Conservation (phyloP, 306 rosid genomes). For the Echinosophora koreensis region DNA sequence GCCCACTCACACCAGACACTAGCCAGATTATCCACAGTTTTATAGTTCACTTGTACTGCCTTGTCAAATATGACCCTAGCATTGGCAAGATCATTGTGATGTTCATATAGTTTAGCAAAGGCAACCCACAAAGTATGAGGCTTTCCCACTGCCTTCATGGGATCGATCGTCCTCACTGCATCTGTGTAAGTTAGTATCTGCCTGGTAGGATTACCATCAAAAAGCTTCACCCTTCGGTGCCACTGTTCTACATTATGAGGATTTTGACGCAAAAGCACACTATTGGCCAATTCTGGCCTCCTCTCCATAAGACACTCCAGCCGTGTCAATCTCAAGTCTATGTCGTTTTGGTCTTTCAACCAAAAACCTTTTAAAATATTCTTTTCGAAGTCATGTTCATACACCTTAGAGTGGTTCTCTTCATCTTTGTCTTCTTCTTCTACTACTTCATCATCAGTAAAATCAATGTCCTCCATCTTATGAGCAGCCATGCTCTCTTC, state of each 20-base stretch:
- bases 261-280: conserved; percentile 89
- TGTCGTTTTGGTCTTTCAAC: conserved; percentile 81
- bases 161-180: conserved; percentile 94
- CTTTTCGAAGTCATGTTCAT: conserved; percentile 74
- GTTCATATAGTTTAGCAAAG: conserved; percentile 85
- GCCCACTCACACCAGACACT: conserved; percentile 99
- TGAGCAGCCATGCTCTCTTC: conserved; percentile 90
- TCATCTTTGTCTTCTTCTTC: conserved; percentile 52
- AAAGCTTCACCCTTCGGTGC: conserved; percentile 95
- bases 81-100: conserved; percentile 78
- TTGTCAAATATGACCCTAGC: conserved; percentile 93
- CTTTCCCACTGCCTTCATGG: conserved; percentile 96
- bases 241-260: conserved; percentile 99
- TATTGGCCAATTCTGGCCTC: conserved; percentile 91
- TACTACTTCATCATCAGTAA: conserved; percentile 79
- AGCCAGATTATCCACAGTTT: conserved; percentile 88
- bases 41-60: conserved; percentile 97
- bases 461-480: conserved; percentile 77
- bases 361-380: conserved; percentile 75
- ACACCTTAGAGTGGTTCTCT: conserved; percentile 55
- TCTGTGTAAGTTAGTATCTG: conserved; percentile 96
- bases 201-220: conserved; percentile 91
- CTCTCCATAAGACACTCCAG: conserved; percentile 90
- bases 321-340: conserved; percentile 83
- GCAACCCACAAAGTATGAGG: conserved; percentile 97